Conservation (phyloP, 768 basidiomycete genomes). For the Nidularia pulvinata region DNA sequence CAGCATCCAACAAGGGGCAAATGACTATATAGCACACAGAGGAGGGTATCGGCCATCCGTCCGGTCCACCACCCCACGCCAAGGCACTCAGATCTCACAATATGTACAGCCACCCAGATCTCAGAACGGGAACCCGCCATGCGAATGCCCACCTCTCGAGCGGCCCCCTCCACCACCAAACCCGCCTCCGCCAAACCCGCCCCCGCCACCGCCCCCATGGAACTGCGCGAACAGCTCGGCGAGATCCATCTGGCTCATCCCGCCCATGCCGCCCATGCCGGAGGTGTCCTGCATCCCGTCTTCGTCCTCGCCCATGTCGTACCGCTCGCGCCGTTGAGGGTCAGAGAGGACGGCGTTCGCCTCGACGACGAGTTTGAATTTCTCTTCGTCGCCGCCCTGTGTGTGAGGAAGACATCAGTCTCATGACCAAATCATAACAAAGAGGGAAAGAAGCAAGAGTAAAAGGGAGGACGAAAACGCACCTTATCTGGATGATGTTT, state of each 20-base stretch:
- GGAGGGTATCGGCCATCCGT: too few species aligned
- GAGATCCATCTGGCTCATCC: conserved; percentile 48
- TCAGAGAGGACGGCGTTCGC: conserved; percentile 85
- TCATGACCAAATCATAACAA: not conserved
- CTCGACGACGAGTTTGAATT: conserved; percentile 90
- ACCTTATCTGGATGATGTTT: conserved; percentile 89
- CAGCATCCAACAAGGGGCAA: too few species aligned
- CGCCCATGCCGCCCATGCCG: conserved; percentile 42
- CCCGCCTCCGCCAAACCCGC: conserved; percentile 19
- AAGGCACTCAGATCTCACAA: too few species aligned
- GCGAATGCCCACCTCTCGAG: conserved; percentile 18
- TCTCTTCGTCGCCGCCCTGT: conserved; percentile 93
- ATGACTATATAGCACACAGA: too few species aligned
- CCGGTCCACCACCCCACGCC: too few species aligned
- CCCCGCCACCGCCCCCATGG: conserved; percentile 36
- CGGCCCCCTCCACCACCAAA: conserved; percentile 19
- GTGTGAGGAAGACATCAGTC: not conserved
- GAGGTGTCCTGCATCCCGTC: conserved; percentile 52
- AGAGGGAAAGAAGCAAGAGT: not conserved
- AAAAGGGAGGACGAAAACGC: conserved; percentile 10
- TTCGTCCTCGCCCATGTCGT: conserved; percentile 84
- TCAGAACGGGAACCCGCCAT: conserved; percentile 31
- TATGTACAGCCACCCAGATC: too few species aligned
- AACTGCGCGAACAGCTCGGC: conserved; percentile 69
- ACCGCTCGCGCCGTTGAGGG: conserved; percentile 66